Evolutionary conservation across 2,329 filamentous ascomycete species (phyloP).

Genomic region (Nigrospora sphaerica): DNA sequence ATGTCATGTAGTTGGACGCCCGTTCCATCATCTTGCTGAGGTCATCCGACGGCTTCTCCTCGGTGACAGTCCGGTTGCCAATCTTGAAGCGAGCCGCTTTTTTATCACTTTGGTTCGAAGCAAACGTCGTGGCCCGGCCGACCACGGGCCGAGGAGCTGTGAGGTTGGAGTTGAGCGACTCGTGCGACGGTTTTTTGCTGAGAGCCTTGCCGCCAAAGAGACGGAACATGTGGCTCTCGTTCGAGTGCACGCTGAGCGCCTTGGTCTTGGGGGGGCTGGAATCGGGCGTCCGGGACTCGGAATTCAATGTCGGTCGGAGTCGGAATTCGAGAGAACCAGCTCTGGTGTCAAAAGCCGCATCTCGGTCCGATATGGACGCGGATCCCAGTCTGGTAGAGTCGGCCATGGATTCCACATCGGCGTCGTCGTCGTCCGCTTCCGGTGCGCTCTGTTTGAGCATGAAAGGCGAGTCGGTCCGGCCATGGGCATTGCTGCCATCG

Average conservation of each 20-base stretch:
- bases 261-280: conserved; percentile 33
- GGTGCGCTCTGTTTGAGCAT: conserved; percentile 37
- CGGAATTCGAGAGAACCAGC: conserved; percentile 74
- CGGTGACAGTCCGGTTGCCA: conserved; percentile 30
- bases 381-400: conserved; percentile 31
- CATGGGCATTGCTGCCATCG: conserved; percentile 26
- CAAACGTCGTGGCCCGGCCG: conserved; percentile 36
- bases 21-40: conserved; percentile 93
- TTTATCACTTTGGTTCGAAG: conserved; percentile 33
- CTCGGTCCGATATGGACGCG: conserved; percentile 33
- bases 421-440: conserved; percentile 42
- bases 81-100: conserved; percentile 50
- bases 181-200: conserved; percentile 47
- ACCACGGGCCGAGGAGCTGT: conserved; percentile 33
- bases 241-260: conserved; percentile 39
- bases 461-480: conserved; percentile 56
- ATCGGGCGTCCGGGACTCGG: conserved; percentile 32
- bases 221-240: conserved; percentile 41
- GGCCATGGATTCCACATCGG: conserved; percentile 30
- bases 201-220: conserved; percentile 42
- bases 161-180: conserved; percentile 41
- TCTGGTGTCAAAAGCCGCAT: conserved; percentile 50
- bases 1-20: conserved; percentile 95
- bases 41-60: conserved; percentile 71
- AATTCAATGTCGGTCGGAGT: conserved; percentile 72